Base-by-base conservation (phyloP, 2,329 filamentous ascomycete genomes). In the Fusarium sulawesiense region DNA sequence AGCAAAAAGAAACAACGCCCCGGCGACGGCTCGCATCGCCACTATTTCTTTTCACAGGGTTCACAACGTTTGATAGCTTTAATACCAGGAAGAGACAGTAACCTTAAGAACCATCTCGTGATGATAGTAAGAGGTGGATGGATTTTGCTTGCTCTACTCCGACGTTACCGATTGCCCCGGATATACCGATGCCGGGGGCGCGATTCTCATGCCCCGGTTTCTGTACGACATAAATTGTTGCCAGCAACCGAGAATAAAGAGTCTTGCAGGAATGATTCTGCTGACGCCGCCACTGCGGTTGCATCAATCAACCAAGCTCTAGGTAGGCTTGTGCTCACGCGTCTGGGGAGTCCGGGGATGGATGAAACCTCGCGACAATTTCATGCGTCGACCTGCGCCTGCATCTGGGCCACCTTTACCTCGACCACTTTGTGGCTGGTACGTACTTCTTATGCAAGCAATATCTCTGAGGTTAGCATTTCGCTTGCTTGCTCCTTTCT, bases 131-230 rank as follows among this genome's bases (percentile, higher is more conserved):
- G 41, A 54, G 46, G n/a, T 47, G 34, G 18, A 46, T 50, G 18
- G 29, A 44, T 40, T 18, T 34, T 51, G 23, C 18, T 51, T 40
- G 13, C 34, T 40, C 47, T 32, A 47, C 34, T 58, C 66, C 66
- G 61, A 70, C 45, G 34, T 63, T 70, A 56, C 66, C 66, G 66
- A 70, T 47, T 47, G 37, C 45, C 48, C 66, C 56, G 66, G 66
- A 37, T 58, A 63, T 66, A 56, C 51, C 53, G 56, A 71, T 71
- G 55, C 63, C 45, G 55, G 63, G 57, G 64, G 46, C 34, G 37
- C 40, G 32, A 56, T 21, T 46, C 27, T 45, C 40, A 30, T 34
- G 27, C 34, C 56, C 49, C 47, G 23, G 29, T 46, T 42, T 53
- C n/a, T 53, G 49, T 53, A 20, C 23, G 49, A 53, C 49, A 42